Base-by-base conservation (phyloP, 495 filamentous ascomycete species). In the Melanomma pulvis-pyrius region DNA sequence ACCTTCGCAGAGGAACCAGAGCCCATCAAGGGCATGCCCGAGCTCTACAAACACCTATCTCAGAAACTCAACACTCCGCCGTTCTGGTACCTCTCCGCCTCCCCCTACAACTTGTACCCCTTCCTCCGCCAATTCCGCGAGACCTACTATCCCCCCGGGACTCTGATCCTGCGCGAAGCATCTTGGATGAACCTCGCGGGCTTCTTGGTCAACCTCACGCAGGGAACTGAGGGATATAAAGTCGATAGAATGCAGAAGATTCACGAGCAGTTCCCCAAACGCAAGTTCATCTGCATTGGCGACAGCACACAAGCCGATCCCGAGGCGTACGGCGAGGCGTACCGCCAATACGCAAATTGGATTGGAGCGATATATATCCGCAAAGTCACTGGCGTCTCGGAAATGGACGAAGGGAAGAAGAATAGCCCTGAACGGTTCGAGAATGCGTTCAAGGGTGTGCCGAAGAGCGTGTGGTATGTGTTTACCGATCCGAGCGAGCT, bases 31-130 rank as follows among this genome's bases (percentile, higher is more conserved):
- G 92, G 89, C 26, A 97, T 97, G 92, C 90, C 92, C 0, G 86
- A 91, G 71, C 79, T 97, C 1, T 98, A 98, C 77, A 69, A 71
- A 22, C 78, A 86, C 58, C 81, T 94, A 28, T 79, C 86, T 52
- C 74, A 77, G 57, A 68, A 81, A 24, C 81, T 89, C 3, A 61
- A 82, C 3, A 74, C 78, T 1, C 88, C 93, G 11, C 82, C 90
- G 1, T 97, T 88, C 84, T 96, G 94, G 77, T 98, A 98, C 77
- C 85, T 98, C 53, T 96, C 91, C 4, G 93, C 93, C 1, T 96
- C 92, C 1, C 93, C 93, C 0, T 96, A 97, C 80, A 97, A 96
- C 67, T 84, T 98, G 2, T 96, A 96, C 75, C 87, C 90, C 1
- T 96, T 96, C 79, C 84, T 97, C n/a, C 85, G 81, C 63, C 70